Percentiles rank a stretch among this genome's conserved stretches.
phyloP scores from a whole-genome alignment of 768 basidiomycete species.

The Cystobasidium ongulense region DNA sequence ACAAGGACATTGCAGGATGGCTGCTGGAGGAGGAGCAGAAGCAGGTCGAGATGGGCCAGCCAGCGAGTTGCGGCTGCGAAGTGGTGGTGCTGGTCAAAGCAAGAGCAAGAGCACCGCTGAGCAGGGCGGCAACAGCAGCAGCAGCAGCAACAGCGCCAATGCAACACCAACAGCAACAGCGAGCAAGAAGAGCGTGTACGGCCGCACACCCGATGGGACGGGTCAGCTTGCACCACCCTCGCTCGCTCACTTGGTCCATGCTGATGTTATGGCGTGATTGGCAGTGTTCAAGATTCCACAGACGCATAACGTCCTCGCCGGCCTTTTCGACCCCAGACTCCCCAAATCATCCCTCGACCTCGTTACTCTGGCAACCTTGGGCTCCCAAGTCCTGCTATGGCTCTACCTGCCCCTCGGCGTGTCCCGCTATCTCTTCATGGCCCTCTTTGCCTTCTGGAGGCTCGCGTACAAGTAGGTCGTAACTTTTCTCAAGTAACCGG shows the following conservation, averaged over 20 bases:
- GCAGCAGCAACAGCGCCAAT: neutral
- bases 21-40: neutral
- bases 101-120: too few species aligned
- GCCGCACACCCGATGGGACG: slow-evolving; percentile 22
- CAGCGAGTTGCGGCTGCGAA: neutral
- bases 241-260: neutral
- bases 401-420: slow-evolving; percentile 54
- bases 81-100: neutral
- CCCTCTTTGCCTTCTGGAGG: slow-evolving; percentile 91
- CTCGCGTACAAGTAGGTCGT: slow-evolving; percentile 61
- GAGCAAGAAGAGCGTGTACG: slow-evolving; percentile 5
- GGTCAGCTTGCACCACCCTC: neutral
- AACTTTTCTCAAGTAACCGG: too few species aligned
- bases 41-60: too few species aligned
- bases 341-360: slow-evolving; percentile 74
- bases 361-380: slow-evolving; percentile 70
- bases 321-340: slow-evolving; percentile 69
- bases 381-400: slow-evolving; percentile 68
- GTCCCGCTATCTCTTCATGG: slow-evolving; percentile 63
- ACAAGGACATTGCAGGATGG: too few species aligned
- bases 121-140: neutral
- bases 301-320: slow-evolving; percentile 79
- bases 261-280: neutral
- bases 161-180: neutral
- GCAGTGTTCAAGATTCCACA: slow-evolving; percentile 87